Evolutionary conservation across 2,329 filamentous ascomycete species (phyloP), one percentile per base, ranked within the genome.

Genomic region (Phialemoniopsis sp.): DNA sequence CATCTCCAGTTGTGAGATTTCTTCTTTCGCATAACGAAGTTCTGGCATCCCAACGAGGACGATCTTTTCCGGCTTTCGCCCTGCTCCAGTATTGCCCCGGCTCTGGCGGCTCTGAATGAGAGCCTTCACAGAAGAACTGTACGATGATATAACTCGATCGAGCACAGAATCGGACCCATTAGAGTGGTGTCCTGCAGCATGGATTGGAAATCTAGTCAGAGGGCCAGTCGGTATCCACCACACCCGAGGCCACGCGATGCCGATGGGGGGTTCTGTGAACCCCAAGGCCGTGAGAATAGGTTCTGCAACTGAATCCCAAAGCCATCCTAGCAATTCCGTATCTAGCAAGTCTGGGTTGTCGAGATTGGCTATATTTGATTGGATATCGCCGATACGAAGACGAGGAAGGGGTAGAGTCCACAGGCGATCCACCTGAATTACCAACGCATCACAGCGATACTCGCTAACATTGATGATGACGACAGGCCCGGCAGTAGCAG

Each of bases 41-140:
- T 52, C 19, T 10, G 39, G 30, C 56, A 65, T 62, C 3, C 46
- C 47, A 12, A 63, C 46, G 2, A 64, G 43, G 2, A 63, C 41
- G 29, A 53, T 50, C n/a, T 51, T 30, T n/a, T 18, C 12, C 13
- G 15, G 12, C 14, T 8, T n/a, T 13, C 32, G 21, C 26, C 3
- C 10, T 6, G 34, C 13, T 5, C 7, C n/a, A 4, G 8, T 26
- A 4, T 3, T 16, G 8, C 13, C 3, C 30, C 15, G 32, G 10
- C 15, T 36, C 21, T 13, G 30, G 16, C 40, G 34, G 45, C 46
- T n/a, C 21, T 46, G 18, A 47, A 41, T 14, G 8, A 44, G 10
- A 6, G 42, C 32, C 19, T 36, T 41, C 32, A 41, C n/a, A 5
- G 42, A 41, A 7, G 35, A 19, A 14, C 14, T 36, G 33, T 44